Conservation (phyloP, 768 basidiomycete genomes). For the Rhizopogon sp. region DNA sequence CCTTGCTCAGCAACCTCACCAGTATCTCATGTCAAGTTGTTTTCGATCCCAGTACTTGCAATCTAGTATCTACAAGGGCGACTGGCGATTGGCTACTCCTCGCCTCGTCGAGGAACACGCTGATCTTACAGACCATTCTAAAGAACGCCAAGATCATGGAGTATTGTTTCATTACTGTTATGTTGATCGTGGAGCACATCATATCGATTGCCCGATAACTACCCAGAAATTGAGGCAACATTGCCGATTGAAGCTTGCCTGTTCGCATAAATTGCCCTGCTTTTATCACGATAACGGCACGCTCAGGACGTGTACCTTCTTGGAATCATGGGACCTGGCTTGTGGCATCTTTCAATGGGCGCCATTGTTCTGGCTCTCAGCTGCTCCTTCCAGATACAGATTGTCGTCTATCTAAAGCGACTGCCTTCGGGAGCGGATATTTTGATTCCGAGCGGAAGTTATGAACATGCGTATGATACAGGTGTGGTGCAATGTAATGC, state of each 20-base stretch:
- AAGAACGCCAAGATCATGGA: neutral
- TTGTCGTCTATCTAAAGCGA: neutral
- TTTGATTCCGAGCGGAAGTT: conserved; percentile 6
- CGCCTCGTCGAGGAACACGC: neutral
- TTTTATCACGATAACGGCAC: conserved; percentile 7
- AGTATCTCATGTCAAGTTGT: neutral
- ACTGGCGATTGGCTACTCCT: neutral
- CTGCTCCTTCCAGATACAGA: neutral
- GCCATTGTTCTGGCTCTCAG: neutral
- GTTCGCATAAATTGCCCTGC: neutral
- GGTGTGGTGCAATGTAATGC: conserved; percentile 21
- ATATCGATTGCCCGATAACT: neutral
- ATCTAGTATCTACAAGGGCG: neutral
- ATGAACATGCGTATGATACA: conserved; percentile 22
- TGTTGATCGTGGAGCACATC: neutral
- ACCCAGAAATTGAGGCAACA: neutral
- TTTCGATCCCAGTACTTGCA: neutral
- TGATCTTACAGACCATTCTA: neutral
- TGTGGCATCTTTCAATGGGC: neutral
- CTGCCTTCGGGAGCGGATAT: conserved; percentile 5
- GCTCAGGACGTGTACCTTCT: conserved; percentile 3
- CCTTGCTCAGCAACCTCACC: neutral
- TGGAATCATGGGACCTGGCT: conserved; percentile 2
- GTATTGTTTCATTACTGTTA: neutral
- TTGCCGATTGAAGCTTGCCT: neutral